Evolutionary conservation across 2,329 filamentous ascomycete species (phyloP).

Genomic region (Aspergillus viridinutans): DNA sequence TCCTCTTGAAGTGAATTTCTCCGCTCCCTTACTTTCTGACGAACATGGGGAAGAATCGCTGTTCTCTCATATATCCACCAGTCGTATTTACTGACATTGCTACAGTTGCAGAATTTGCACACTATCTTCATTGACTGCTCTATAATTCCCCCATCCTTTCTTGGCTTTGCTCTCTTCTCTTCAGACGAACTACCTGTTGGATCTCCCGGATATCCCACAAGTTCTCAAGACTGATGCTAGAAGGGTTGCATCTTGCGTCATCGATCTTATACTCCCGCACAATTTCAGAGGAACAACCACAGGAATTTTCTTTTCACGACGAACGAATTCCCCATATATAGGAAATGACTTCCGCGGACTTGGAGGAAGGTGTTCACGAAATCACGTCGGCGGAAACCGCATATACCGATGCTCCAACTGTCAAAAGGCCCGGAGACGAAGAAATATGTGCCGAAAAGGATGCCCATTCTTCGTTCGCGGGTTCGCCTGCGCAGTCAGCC

Average conservation of each 20-base stretch:
- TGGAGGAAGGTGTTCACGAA: slow-evolving; percentile 4
- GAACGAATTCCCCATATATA: neutral
- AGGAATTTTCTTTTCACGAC: neutral
- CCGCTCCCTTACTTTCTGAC: neutral
- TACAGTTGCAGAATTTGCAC: neutral
- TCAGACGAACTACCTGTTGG: neutral
- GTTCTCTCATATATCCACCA: neutral
- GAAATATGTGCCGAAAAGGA: slow-evolving; percentile 8
- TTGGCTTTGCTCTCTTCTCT: neutral
- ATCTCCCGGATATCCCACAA: neutral
- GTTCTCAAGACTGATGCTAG: neutral
- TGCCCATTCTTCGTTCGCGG: slow-evolving; percentile 13
- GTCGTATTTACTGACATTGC: neutral
- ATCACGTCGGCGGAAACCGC: neutral
- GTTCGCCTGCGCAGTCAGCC: slow-evolving; percentile 6
- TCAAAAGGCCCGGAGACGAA: neutral
- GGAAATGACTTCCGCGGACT: neutral
- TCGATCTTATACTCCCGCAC: neutral
- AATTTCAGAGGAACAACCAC: neutral
- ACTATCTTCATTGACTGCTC: neutral
- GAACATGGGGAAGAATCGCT: neutral
- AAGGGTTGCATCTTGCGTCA: neutral
- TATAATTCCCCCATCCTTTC: neutral
- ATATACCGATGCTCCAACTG: neutral
- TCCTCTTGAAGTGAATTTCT: neutral